Evolutionary conservation across 331 rosid species (phyloP).

Genomic region (Telfairia occidentalis): DNA sequence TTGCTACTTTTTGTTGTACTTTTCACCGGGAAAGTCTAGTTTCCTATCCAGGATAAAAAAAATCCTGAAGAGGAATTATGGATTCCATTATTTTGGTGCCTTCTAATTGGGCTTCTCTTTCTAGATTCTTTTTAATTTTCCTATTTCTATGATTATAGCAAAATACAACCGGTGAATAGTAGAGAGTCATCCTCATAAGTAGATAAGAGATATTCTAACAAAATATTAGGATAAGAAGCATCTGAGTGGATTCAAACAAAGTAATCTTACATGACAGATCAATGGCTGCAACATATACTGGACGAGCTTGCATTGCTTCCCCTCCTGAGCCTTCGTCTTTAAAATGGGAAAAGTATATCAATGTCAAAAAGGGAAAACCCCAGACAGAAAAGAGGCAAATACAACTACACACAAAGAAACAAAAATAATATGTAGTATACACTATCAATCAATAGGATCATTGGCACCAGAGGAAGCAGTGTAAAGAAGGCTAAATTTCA

Average conservation of each 20-base stretch:
- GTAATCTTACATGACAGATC: slow-evolving; percentile 75
- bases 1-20: background rate
- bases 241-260: background rate
- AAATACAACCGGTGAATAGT: no score
- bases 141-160: background rate
- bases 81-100: background rate
- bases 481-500: background rate
- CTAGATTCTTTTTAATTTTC: background rate
- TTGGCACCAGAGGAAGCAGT: background rate
- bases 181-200: no score
- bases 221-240: background rate
- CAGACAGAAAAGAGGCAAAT: background rate
- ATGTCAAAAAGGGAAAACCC: background rate
- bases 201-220: no score
- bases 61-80: background rate
- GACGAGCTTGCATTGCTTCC: slow-evolving; percentile 54
- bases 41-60: background rate
- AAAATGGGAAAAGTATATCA: background rate
- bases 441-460: background rate
- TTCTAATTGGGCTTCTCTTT: background rate
- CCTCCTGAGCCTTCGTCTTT: slow-evolving; percentile 44
- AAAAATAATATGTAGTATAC: background rate
- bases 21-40: background rate
- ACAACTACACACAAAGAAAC: background rate
- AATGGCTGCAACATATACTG: slow-evolving; percentile 94